A percentile compares a stretch with the other conserved stretches of the same genome.
These are phyloP conservation scores for Ampelomyces quisqualis DNA, from an alignment of 2,329 filamentous ascomycete genomes.

Conservation along the genomic window DNA sequence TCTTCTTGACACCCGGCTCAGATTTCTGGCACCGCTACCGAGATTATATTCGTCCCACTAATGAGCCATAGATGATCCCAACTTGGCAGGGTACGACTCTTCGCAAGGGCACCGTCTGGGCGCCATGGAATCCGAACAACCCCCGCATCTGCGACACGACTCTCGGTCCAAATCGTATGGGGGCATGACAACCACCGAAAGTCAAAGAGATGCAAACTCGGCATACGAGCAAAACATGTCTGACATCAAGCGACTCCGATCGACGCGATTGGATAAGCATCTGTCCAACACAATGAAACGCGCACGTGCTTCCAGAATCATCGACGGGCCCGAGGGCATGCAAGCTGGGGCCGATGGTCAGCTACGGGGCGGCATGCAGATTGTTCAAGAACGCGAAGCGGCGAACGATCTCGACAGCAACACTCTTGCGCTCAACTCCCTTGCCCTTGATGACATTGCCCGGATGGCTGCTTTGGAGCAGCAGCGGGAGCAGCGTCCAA, in stretches of 20 bases:
- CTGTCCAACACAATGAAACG: conserved; percentile 90
- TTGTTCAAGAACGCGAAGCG: conserved; percentile 74
- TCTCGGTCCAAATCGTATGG: conserved; percentile 73
- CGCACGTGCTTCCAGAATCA: conserved; percentile 84
- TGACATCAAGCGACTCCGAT: conserved; percentile 87
- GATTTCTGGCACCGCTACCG: conserved; percentile 32
- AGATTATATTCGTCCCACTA: conserved; percentile 34
- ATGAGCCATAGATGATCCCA: conserved; percentile 63
- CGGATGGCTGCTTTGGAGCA: conserved; percentile 95
- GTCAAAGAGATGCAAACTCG: conserved; percentile 55
- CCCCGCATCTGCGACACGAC: conserved; percentile 62
- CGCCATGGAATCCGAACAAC: conserved; percentile 49
- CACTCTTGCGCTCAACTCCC: conserved; percentile 85
- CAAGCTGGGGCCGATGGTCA: conserved; percentile 69
- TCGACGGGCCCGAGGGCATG: conserved; percentile 78
- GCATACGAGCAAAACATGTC: conserved; percentile 95
- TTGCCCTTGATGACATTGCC: conserved; percentile 94
- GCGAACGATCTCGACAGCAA: conserved; percentile 72
- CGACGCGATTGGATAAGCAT: conserved; percentile 91
- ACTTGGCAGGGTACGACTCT: conserved; percentile 65
- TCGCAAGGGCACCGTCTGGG: conserved; percentile 62
- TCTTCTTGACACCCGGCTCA: conserved; percentile 35
- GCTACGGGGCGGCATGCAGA: conserved; percentile 64
- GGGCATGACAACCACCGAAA: conserved; percentile 58
- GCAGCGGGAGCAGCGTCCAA: conserved; percentile 83